phyloP scores from a whole-genome alignment of 2,329 filamentous ascomycete genomes.

The Cyphellophora europaea region DNA sequence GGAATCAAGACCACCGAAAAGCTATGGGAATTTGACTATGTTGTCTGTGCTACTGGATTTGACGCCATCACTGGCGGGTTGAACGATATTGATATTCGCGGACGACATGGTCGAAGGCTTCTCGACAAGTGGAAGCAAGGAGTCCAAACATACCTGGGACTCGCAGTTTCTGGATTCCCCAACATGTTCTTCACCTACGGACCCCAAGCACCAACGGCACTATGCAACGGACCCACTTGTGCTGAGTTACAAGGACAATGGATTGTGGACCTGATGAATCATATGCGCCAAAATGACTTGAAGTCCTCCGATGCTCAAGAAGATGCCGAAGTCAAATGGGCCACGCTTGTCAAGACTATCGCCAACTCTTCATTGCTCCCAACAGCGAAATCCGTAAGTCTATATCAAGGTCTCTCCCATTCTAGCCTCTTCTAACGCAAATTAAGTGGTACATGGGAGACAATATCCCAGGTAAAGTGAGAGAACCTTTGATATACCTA shows the following conservation, averaged over 20 bases:
- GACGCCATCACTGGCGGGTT: slow-evolving; percentile 24
- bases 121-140: slow-evolving; percentile 25
- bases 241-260: slow-evolving; percentile 49
- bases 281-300: slow-evolving; percentile 37
- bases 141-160: slow-evolving; percentile 29
- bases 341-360: slow-evolving; percentile 30
- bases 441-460: slow-evolving; percentile 44
- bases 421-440: too few relatives aligned
- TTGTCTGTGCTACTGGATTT: slow-evolving; percentile 29
- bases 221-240: slow-evolving; percentile 47
- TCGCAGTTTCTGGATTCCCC: slow-evolving; percentile 30
- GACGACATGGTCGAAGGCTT: slow-evolving; percentile 20
- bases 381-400: not conserved
- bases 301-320: slow-evolving; percentile 41
- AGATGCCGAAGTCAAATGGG: slow-evolving; percentile 41
- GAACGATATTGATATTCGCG: slow-evolving; percentile 20
- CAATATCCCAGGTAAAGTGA: slow-evolving; percentile 43
- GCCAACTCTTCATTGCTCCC: not conserved
- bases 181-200: slow-evolving; percentile 36
- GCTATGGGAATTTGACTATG: slow-evolving; percentile 15
- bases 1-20: slow-evolving; percentile 27
- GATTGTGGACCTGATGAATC: slow-evolving; percentile 38
- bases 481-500: slow-evolving; percentile 40
- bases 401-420: not conserved
- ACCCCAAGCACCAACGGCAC: slow-evolving; percentile 39